Percentiles rank a stretch among this genome's conserved stretches.
phyloP scores from a whole-genome alignment of 2,329 filamentous ascomycete genomes.

The Zymoseptoria tritici region DNA sequence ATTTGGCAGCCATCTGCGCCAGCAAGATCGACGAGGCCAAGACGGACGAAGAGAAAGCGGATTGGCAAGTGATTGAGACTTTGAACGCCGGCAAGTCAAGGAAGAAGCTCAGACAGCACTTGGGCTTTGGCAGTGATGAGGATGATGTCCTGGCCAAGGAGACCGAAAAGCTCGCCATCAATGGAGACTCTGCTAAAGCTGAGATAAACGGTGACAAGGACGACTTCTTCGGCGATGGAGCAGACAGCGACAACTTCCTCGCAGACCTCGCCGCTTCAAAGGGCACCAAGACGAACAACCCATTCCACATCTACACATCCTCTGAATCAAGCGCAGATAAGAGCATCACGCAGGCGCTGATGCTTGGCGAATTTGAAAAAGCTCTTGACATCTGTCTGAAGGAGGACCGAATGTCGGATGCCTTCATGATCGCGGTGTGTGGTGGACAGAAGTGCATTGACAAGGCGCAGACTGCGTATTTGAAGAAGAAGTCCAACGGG shows the following conservation, averaged over 20 bases:
- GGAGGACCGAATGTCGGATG: slow-evolving; percentile 86
- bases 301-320: slow-evolving; percentile 81
- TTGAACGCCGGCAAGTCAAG: slow-evolving; percentile 79
- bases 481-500: slow-evolving; percentile 70
- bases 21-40: slow-evolving; percentile 66
- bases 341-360: slow-evolving; percentile 75
- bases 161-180: slow-evolving; percentile 31
- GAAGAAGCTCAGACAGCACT: slow-evolving; percentile 75
- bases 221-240: slow-evolving; percentile 66
- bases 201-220: slow-evolving; percentile 31
- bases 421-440: slow-evolving; percentile 96
- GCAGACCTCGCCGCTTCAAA: slow-evolving; percentile 79
- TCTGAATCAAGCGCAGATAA: slow-evolving; percentile 79
- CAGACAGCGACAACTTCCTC: slow-evolving; percentile 77
- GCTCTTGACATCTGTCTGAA: slow-evolving; percentile 83
- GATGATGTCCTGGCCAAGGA: slow-evolving; percentile 41
- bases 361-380: slow-evolving; percentile 84
- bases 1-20: slow-evolving; percentile 72
- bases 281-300: slow-evolving; percentile 85
- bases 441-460: slow-evolving; percentile 89
- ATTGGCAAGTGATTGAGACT: slow-evolving; percentile 92
- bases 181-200: slow-evolving; percentile 50
- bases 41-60: slow-evolving; percentile 85
- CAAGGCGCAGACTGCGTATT: slow-evolving; percentile 86
- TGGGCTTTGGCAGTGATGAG: slow-evolving; percentile 67